A percentile compares a stretch with the other conserved stretches of the same genome.
These are phyloP conservation scores for Thelonectria blattea DNA, from an alignment of 2,329 filamentous ascomycete genomes.

Conservation along the genomic window DNA sequence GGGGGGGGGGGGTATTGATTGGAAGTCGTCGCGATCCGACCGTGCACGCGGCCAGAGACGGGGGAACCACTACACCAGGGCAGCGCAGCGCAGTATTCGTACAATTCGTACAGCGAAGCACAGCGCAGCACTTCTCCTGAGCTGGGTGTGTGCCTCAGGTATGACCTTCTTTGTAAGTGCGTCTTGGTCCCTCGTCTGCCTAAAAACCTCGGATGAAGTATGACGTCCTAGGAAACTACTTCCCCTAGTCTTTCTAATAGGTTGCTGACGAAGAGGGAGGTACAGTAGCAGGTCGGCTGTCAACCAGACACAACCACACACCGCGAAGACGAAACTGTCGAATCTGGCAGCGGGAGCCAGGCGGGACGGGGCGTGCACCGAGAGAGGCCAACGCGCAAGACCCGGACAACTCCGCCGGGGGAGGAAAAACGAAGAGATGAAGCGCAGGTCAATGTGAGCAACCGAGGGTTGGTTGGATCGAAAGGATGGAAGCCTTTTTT, in stretches of 20 bases:
- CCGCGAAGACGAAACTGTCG: neutral
- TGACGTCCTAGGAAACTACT: neutral
- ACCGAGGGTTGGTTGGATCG: conserved; percentile 1
- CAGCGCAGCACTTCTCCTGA: neutral
- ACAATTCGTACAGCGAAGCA: conserved; percentile 16
- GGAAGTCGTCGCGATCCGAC: conserved; percentile 18
- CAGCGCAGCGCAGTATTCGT: no score
- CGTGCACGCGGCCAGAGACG: conserved; percentile 15
- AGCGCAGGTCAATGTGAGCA: neutral
- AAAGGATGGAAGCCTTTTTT: conserved; percentile 10
- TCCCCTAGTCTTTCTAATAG: neutral
- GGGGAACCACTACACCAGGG: conserved; percentile 17
- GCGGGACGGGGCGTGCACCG: conserved; percentile 15
- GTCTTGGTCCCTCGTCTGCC: neutral
- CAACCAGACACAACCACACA: neutral
- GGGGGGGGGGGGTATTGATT: conserved; percentile 7
- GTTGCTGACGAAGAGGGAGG: neutral
- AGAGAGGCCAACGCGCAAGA: conserved; percentile 2
- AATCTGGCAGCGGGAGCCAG: conserved; percentile 16
- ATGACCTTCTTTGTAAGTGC: neutral
- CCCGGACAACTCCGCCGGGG: conserved; percentile 7
- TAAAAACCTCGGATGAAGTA: neutral
- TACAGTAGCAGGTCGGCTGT: neutral
- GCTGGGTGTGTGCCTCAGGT: neutral
- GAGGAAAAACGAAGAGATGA: neutral